Evolutionary conservation across 2,329 filamentous ascomycete species (phyloP).

Genomic region (Sporothrix dimorphospora): DNA sequence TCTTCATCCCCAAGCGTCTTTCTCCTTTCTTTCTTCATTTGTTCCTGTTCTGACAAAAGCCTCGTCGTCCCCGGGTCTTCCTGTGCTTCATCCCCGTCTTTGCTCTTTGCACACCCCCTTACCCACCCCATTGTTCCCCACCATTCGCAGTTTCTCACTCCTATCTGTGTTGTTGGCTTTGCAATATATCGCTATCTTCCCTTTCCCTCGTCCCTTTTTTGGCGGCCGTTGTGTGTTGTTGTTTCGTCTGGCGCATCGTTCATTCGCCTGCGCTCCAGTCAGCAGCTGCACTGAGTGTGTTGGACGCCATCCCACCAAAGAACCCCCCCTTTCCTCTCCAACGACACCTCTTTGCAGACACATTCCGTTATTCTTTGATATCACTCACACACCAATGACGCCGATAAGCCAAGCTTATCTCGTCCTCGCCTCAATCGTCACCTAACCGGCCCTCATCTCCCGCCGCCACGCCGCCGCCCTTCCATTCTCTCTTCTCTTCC

Average conservation of each 20-base stretch:
- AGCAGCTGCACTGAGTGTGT: background rate
- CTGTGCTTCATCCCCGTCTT: constrained; percentile 7
- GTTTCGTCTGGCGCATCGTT: constrained; percentile 11
- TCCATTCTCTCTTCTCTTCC: background rate
- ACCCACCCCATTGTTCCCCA: constrained; percentile 24
- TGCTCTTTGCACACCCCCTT: constrained; percentile 1
- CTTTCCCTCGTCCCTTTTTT: constrained; percentile 2
- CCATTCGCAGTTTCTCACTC: constrained; percentile 14
- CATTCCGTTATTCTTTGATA: constrained; percentile 32
- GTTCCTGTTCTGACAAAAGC: constrained; percentile 17
- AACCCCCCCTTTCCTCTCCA: background rate
- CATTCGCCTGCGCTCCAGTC: constrained; percentile 17
- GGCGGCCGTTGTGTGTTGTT: constrained; percentile 1
- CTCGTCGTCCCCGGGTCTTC: background rate
- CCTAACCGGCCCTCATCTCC: constrained; percentile 41
- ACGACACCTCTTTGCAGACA: constrained; percentile 18
- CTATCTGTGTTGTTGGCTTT: constrained; percentile 23
- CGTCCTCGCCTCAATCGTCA: constrained; percentile 56
- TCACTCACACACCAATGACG: constrained; percentile 52
- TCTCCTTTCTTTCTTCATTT: background rate
- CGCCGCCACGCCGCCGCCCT: constrained; percentile 6
- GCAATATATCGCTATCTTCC: constrained; percentile 30
- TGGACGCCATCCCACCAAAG: constrained; percentile 22
- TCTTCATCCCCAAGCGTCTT: background rate
- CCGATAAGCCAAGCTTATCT: constrained; percentile 63